Conservation (phyloP, 805 yeast species). For the Ogataea chonburiensis region DNA sequence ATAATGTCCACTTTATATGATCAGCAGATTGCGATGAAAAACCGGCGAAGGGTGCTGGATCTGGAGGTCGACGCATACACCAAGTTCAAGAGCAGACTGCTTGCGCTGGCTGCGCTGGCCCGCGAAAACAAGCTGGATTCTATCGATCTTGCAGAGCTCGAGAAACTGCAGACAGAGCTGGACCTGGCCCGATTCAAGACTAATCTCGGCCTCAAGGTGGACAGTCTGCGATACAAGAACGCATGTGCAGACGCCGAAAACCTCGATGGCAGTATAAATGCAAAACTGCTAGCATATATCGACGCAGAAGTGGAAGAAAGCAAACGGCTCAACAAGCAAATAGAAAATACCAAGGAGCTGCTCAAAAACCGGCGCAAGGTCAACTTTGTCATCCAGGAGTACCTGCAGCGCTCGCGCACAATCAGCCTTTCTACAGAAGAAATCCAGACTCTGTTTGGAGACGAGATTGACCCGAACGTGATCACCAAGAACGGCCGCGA, state of each 20-base stretch:
- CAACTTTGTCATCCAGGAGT: conserved; percentile 26
- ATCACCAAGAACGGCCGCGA: conserved; percentile 27
- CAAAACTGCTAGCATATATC: conserved; percentile 21
- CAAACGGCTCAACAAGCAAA: conserved; percentile 19
- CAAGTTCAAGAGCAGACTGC: conserved; percentile 23
- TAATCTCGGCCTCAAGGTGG: conserved; percentile 21
- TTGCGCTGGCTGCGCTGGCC: conserved; percentile 16
- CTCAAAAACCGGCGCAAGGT: conserved; percentile 26
- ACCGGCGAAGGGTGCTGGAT: conserved; percentile 32
- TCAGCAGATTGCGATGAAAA: conserved; percentile 27
- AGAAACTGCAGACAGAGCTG: conserved; percentile 20
- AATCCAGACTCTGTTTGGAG: conserved; percentile 28
- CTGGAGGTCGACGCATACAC: conserved; percentile 30
- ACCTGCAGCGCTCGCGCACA: conserved; percentile 21
- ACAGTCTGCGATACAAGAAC: conserved; percentile 18
- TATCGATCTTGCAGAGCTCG: conserved; percentile 17
- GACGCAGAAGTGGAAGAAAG: conserved; percentile 23
- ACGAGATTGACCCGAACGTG: conserved; percentile 24
- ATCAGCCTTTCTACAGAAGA: conserved; percentile 26
- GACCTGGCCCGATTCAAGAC: conserved; percentile 20
- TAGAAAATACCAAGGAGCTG: conserved; percentile 25
- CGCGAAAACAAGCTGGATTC: conserved; percentile 19
- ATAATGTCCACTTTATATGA: conserved; percentile 12
- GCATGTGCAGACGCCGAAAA: conserved; percentile 16
- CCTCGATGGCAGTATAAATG: conserved; percentile 23